These are phyloP conservation scores for Rhynchosporium agropyri DNA, from an alignment of 2,329 filamentous ascomycete species.

Conservation along the genomic window DNA sequence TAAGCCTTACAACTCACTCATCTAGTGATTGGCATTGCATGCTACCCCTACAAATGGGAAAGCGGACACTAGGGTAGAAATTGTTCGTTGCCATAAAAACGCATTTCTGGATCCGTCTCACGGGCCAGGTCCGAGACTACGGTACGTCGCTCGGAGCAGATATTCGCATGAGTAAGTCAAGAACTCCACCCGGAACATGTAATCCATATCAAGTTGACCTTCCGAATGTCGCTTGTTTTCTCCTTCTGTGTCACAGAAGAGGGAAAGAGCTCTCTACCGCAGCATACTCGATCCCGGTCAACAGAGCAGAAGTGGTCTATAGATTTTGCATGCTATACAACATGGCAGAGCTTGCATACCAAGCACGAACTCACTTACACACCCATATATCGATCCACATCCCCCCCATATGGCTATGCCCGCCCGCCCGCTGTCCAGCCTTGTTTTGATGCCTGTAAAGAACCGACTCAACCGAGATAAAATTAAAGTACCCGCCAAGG, in stretches of 20 bases:
- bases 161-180: neutral
- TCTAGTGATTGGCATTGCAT: too few species aligned
- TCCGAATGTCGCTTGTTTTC: neutral
- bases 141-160: neutral
- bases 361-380: neutral
- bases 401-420: slow-evolving; percentile 14
- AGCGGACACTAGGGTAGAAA: neutral
- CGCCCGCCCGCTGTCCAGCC: slow-evolving; percentile 3
- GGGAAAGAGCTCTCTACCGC: neutral
- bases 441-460: neutral
- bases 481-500: too few species aligned
- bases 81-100: neutral
- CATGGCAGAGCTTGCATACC: slow-evolving; percentile 10
- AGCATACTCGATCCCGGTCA: neutral
- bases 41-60: neutral
- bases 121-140: neutral
- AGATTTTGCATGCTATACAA: neutral
- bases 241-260: neutral
- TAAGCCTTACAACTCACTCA: too few species aligned
- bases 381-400: slow-evolving; percentile 1
- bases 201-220: neutral
- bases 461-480: too few species aligned
- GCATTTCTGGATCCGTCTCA: slow-evolving; percentile 2
- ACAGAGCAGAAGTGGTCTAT: neutral
- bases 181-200: neutral